phyloP scores from a whole-genome alignment of 176 grass and related monocot genomes.

The Musa acuminata region DNA sequence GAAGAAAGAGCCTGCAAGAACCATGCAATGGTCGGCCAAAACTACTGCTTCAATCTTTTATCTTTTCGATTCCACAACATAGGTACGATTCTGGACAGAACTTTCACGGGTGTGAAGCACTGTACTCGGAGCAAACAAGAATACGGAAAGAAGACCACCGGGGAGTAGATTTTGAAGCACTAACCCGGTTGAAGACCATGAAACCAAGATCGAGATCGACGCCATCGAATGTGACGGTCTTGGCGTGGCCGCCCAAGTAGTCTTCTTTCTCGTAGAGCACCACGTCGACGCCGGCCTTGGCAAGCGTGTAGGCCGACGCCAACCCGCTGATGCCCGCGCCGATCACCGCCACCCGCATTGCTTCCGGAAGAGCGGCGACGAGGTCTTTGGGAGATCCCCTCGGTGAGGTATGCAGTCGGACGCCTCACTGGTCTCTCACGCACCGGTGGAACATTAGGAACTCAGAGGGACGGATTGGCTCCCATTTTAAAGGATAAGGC shows the following conservation, averaged over 20 bases:
- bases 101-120: too few species aligned
- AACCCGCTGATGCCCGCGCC: conserved; percentile 75
- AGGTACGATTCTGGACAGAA: too few species aligned
- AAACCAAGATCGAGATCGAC: conserved; percentile 70
- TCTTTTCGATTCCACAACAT: too few species aligned
- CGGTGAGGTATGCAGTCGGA: too few species aligned
- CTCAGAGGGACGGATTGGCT: too few species aligned
- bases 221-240: conserved; percentile 44
- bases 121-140: not conserved
- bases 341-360: conserved; percentile 65
- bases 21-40: too few species aligned
- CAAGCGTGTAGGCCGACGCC: conserved; percentile 52
- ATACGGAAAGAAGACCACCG: not conserved
- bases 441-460: too few species aligned
- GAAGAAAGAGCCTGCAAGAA: too few species aligned
- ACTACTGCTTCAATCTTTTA: too few species aligned
- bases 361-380: not conserved
- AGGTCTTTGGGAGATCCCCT: too few species aligned
- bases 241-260: conserved; percentile 60
- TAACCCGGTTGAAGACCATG: conserved; percentile 89
- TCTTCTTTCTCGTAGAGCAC: conserved; percentile 79
- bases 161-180: not conserved
- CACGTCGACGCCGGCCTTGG: conserved; percentile 25
- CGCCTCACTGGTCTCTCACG: too few species aligned
- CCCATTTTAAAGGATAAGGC: too few species aligned